Base-by-base conservation (phyloP, 805 yeast species). In the Debaryomyces hansenii region DNA sequence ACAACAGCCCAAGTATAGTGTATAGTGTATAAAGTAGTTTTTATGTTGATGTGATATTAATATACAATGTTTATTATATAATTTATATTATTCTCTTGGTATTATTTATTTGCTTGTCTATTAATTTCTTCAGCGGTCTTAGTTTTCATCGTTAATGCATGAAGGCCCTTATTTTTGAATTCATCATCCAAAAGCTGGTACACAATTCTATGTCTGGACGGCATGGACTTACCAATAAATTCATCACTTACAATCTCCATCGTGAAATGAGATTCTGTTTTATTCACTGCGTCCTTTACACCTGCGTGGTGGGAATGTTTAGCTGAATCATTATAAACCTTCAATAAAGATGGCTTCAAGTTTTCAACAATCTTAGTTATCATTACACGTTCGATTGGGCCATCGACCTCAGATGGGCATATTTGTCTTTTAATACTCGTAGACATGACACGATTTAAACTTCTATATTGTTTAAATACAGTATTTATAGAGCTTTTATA, bases 291-390 rank as follows among this genome's bases (percentile, higher is more conserved):
- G 4, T 85, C 90, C 44, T 83, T 77, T 70, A 89, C 77, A 1
- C 95, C 90, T 47, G 83, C 84, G 64, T 92, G 98, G 53, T 88
- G 91, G 1, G 90, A 81, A 65, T 92, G 98, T 61, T 87, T 87
- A 65, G 82, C 82, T 5, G 96, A 88, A 65, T 92, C 97, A 62
- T 92, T 92, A 47, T 70, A 72, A 5, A 92, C 75, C 28, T 70
- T 75, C 53, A 79, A 72, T 53, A 52, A 63, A 7, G 60, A 58
- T 18, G 81, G 95, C 52, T 68, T 57, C 40, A 75, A 74, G 15
- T 62, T 63, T 5, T 56, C 50, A 16, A 62, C 52, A 24, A 84
- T 56, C 52, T 82, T 82, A 2, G 60, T 50, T 34, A 67, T 62
- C 34, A 84, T 81, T 36, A 69, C 58, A 32, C 60, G 58, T 46